Evolutionary conservation across 768 basidiomycete species (phyloP), one percentile per base, ranked within the genome.

Genomic region (Tulasnella sp.): DNA sequence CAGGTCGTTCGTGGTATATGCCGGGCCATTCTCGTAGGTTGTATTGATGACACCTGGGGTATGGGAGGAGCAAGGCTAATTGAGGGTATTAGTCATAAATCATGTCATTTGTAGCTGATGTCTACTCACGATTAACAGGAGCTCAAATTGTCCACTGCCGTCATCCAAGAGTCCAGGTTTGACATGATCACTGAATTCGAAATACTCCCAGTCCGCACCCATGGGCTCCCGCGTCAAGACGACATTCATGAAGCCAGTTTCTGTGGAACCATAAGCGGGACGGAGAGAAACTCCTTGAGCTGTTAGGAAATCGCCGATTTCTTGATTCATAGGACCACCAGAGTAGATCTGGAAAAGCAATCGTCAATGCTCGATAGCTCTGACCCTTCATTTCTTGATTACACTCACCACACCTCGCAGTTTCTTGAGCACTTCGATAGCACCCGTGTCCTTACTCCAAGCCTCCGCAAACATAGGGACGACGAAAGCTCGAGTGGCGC

Each of bases 1-100:
- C 25, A 54, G 27, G 29, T 54, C 52, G 25, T 39, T 54, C 12
- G 52, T 67, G 63, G 65, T 57, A 65, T 6, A 51, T 59, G 28
- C 53, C 59, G 3, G n/a, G n/a, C n/a, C n/a, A n/a, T n/a, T n/a
- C n/a, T n/a, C n/a, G n/a, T n/a, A n/a, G 1, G 13, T 37, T 37
- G 13, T 16, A 13, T 37, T 16, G 13, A 16, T 13, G 16, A 13
- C 12, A 43, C 19, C 41, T 12, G 41, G 41, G 41, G 41, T 13
- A 13, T 15, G 41, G 41, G 10, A 9, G 12, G 22, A 22, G 41
- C 12, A 22, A 13, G 41, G 25, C 12, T 35, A 12, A 35, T 35
- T 35, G 25, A 43, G 25, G 41, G 41, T 12, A 22, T n/a, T 12
- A 9, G 41, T n/a, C n/a, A 43, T 35, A 12, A 16, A 16, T 16